Percentiles rank a stretch among this genome's conserved stretches.
These are phyloP conservation scores for Stereum hirsutum DNA, from an alignment of 1,284 basidiomycete species.

Conservation along the genomic window DNA sequence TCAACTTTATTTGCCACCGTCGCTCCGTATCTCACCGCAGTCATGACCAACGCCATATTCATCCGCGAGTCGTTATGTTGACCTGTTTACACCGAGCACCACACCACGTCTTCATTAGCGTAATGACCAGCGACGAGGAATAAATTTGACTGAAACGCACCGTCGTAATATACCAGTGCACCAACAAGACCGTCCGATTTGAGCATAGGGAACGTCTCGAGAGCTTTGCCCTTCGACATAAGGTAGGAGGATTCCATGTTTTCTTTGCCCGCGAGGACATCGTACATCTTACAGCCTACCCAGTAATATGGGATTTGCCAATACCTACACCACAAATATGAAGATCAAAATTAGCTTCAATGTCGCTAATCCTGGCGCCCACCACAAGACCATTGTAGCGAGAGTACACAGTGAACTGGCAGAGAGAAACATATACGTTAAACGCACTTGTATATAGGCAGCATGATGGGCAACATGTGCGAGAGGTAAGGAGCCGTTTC, in stretches of 20 bases:
- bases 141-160: conserved; percentile 28
- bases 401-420: no score
- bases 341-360: no score
- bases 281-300: conserved; percentile 95
- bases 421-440: background rate
- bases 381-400: no score
- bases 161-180: conserved; percentile 95
- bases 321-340: conserved; percentile 42
- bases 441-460: conserved; percentile 80
- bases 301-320: conserved; percentile 98
- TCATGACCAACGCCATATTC: conserved; percentile 94
- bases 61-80: conserved; percentile 98
- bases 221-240: conserved; percentile 87
- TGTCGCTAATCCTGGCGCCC: no score
- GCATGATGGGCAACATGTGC: conserved; percentile 90
- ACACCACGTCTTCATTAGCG: background rate
- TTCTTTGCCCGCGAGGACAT: conserved; percentile 89
- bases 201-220: conserved; percentile 95
- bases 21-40: conserved; percentile 90
- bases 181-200: conserved; percentile 91
- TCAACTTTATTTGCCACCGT: conserved; percentile 87
- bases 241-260: conserved; percentile 97
- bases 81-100: conserved; percentile 33
- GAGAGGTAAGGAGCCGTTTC: conserved; percentile 94
- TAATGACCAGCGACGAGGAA: background rate